Conservation (phyloP, 768 basidiomycete species). For the Chalciporus chontae region DNA sequence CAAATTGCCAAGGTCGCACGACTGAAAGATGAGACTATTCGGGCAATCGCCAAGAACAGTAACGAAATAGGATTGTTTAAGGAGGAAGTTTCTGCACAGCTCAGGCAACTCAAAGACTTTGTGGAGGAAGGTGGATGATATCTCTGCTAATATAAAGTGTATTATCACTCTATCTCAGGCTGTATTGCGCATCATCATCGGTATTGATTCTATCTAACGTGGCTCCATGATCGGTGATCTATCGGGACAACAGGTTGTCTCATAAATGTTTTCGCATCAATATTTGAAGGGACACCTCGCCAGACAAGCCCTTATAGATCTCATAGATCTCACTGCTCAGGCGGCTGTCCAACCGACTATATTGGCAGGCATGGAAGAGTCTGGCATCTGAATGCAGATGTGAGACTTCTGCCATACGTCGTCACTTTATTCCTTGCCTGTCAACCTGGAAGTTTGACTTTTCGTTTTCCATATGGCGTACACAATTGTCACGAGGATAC, state of each 20-base stretch:
- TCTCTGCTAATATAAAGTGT: background rate
- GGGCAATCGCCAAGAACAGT: slow-evolving; percentile 79
- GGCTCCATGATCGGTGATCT: background rate
- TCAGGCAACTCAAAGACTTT: slow-evolving; percentile 65
- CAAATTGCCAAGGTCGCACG: slow-evolving; percentile 73
- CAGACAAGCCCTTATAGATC: too few species aligned
- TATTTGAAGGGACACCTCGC: background rate
- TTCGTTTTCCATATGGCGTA: too few species aligned
- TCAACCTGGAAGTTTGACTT: too few species aligned
- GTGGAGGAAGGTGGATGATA: slow-evolving; percentile 48
- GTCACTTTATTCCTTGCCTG: too few species aligned
- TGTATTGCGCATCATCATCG: background rate
- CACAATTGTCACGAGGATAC: too few species aligned
- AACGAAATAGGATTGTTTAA: slow-evolving; percentile 83
- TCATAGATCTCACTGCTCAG: too few species aligned
- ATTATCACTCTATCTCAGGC: slow-evolving; percentile 2
- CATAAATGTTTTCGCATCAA: slow-evolving; percentile 3
- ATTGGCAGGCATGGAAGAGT: too few species aligned
- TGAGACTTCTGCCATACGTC: too few species aligned
- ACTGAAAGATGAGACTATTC: slow-evolving; percentile 74
- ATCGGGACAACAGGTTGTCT: background rate
- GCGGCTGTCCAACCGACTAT: too few species aligned
- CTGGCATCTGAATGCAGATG: too few species aligned
- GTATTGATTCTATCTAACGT: background rate
- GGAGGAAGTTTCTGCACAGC: slow-evolving; percentile 67